Base-by-base conservation (phyloP, 768 basidiomycete genomes). In the Crepidotus variabilis region DNA sequence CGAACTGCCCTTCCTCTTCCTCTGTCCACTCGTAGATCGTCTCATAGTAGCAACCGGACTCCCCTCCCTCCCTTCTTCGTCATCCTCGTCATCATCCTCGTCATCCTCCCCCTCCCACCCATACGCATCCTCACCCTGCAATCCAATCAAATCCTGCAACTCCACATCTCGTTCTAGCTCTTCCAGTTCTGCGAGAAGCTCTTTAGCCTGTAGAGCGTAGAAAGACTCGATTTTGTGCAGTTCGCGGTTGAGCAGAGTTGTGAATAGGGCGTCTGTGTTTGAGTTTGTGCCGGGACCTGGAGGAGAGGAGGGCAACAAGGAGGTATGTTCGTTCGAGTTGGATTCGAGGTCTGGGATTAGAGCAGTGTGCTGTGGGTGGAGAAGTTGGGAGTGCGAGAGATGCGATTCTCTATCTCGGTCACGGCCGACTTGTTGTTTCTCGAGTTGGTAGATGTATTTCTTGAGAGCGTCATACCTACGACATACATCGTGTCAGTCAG, bases 371-470 rank as follows among this genome's bases (percentile, higher is more conserved):
- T 72, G 70, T 18, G 28, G 28, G 28, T 28, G 3, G 28, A 8
- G 28, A 3, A 28, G n/a, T n/a, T n/a, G n/a, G n/a, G n/a, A n/a
- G n/a, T n/a, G n/a, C n/a, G n/a, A n/a, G n/a, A n/a, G n/a, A n/a
- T n/a, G n/a, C n/a, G n/a, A n/a, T n/a, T n/a, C n/a, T n/a, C n/a
- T n/a, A n/a, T n/a, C n/a, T n/a, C n/a, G n/a, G n/a, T n/a, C n/a
- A 28, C 78, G 74, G 2, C 74, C 77, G 46, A 79, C 78, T 55
- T 91, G 84, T 58, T 85, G 81, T 69, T 90, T 92, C 73, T 94
- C 92, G 22, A 94, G 78, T 60, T 87, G 86, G 75, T 94, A 94
- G 34, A 95, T 88, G 58, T 82, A 81, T 60, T 89, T 90, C 72
- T 94, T 94, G 62, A 94, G 76, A 4, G 82, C 75, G 68, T 90